Evolutionary conservation across 352 stramenopile species (phyloP).

Genomic region (Thraustotheca clavata): DNA sequence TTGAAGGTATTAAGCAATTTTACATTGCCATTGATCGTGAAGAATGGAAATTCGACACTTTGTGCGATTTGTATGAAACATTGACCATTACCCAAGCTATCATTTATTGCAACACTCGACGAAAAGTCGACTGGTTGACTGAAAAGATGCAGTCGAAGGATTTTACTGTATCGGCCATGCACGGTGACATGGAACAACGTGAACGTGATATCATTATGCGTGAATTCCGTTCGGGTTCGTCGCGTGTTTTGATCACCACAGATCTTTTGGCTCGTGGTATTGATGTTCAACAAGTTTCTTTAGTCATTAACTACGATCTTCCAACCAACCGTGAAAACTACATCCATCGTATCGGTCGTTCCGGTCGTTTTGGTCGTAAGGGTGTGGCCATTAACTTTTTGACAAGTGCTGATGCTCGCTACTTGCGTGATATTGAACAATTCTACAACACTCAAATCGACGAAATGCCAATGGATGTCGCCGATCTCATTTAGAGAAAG

Average conservation of each 20-base stretch:
- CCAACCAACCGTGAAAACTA: slow-evolving; percentile 99
- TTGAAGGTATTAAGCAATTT: slow-evolving; percentile 99
- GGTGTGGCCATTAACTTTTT: slow-evolving; percentile 99
- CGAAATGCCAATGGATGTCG: slow-evolving; percentile 99
- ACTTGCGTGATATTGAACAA: slow-evolving; percentile 99
- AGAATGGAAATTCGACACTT: slow-evolving; percentile 99
- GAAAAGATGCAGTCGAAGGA: slow-evolving; percentile 99
- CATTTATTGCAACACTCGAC: slow-evolving; percentile 99
- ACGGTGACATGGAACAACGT: slow-evolving; percentile 99
- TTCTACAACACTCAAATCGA: slow-evolving; percentile 99
- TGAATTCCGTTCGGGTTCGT: slow-evolving; percentile 98
- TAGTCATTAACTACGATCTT: slow-evolving; percentile 99
- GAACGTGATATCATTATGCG: slow-evolving; percentile 99
- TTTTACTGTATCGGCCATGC: slow-evolving; percentile 99
- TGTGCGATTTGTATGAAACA: slow-evolving; percentile 99
- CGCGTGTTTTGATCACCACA: slow-evolving; percentile 99
- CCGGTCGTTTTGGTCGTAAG: slow-evolving; percentile 99
- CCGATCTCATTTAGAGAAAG: slow-evolving; percentile 94
- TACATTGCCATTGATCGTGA: slow-evolving; percentile 98
- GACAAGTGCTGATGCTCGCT: slow-evolving; percentile 96
- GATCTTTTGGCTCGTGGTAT: slow-evolving; percentile 99
- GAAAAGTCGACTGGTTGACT: slow-evolving; percentile 99
- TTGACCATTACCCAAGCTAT: slow-evolving; percentile 99
- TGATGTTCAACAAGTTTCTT: slow-evolving; percentile 98
- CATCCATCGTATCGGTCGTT: slow-evolving; percentile 99